phyloP scores from a whole-genome alignment of 2,329 filamentous ascomycete genomes.

The Ophiostoma himal-ulmi region DNA sequence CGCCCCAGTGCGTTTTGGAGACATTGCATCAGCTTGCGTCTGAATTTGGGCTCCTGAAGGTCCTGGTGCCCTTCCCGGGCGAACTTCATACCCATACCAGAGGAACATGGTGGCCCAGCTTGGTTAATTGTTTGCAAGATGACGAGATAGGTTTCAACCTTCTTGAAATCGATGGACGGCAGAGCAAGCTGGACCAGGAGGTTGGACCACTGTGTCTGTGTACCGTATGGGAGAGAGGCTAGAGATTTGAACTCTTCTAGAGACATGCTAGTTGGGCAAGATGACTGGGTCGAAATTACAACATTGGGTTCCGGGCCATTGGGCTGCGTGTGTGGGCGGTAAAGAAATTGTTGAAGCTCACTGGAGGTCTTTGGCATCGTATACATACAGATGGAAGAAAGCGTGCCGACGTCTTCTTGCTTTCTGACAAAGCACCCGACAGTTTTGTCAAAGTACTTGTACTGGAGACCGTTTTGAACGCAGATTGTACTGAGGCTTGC shows the following conservation, averaged over 20 bases:
- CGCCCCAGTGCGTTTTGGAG: conserved; percentile 33
- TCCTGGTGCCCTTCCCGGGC: conserved; percentile 35
- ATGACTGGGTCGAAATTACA: conserved; percentile 44
- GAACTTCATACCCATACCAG: neutral
- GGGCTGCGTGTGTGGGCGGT: conserved; percentile 29
- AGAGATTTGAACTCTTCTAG: conserved; percentile 51
- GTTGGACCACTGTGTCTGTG: conserved; percentile 50
- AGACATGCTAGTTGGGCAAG: conserved; percentile 44
- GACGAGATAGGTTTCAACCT: conserved; percentile 42
- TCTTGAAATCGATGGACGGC: conserved; percentile 46
- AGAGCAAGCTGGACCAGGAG: conserved; percentile 46
- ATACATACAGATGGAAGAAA: conserved; percentile 38
- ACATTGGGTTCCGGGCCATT: conserved; percentile 41
- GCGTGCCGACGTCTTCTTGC: conserved; percentile 26
- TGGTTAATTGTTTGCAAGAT: conserved; percentile 47
- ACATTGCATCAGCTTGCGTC: conserved; percentile 27
- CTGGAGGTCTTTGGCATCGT: conserved; percentile 31
- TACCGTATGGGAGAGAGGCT: conserved; percentile 43
- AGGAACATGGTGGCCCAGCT: conserved; percentile 35
- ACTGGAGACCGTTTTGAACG: conserved; percentile 41
- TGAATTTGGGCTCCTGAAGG: conserved; percentile 35
- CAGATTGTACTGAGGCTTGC: conserved; percentile 36
- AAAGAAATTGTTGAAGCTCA: conserved; percentile 37
- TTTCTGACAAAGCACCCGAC: conserved; percentile 21
- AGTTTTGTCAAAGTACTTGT: conserved; percentile 36